These are phyloP conservation scores for Teunomyces cretensis DNA, from an alignment of 805 yeast genomes.

Conservation along the genomic window DNA sequence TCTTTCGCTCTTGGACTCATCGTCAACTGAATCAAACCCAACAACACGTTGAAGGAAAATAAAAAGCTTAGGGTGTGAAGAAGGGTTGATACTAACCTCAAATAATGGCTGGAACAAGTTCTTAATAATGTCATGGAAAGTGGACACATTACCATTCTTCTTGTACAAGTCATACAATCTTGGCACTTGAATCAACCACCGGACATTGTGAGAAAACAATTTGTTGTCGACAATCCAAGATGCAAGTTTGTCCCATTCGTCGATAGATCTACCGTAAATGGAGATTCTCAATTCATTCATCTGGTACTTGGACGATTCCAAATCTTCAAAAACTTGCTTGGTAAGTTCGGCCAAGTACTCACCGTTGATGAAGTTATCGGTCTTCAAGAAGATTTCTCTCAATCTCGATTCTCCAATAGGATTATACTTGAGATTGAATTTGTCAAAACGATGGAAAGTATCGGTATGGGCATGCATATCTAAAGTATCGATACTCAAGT, in stretches of 20 bases:
- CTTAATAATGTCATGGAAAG: constrained; percentile 71
- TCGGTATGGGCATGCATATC: constrained; percentile 99
- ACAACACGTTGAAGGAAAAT: constrained; percentile 89
- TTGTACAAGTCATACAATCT: constrained; percentile 89
- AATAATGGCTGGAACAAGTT: constrained; percentile 86
- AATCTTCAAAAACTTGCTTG: constrained; percentile 87
- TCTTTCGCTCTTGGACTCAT: constrained; percentile 90
- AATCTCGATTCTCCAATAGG: constrained; percentile 98
- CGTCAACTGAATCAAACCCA: constrained; percentile 98
- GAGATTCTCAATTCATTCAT: constrained; percentile 97
- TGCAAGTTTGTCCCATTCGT: constrained; percentile 96
- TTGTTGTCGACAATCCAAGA: constrained; percentile 94
- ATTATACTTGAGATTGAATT: constrained; percentile 93
- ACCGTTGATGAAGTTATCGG: constrained; percentile 91
- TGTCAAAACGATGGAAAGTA: constrained; percentile 96
- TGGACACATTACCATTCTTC: constrained; percentile 63
- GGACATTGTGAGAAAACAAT: constrained; percentile 85
- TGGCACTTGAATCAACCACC: constrained; percentile 97
- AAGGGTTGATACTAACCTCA: constrained; percentile 85
- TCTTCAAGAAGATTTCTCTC: constrained; percentile 92
- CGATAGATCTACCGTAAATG: constrained; percentile 82
- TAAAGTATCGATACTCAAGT: constrained; percentile 89
- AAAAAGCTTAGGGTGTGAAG: constrained; percentile 85
- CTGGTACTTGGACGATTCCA: constrained; percentile 93
- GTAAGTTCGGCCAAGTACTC: constrained; percentile 90